Percentiles rank a stretch among this genome's conserved stretches.
These are phyloP conservation scores for Andrographis paniculata DNA, from an alignment of 305 asterid species.

Conservation along the genomic window DNA sequence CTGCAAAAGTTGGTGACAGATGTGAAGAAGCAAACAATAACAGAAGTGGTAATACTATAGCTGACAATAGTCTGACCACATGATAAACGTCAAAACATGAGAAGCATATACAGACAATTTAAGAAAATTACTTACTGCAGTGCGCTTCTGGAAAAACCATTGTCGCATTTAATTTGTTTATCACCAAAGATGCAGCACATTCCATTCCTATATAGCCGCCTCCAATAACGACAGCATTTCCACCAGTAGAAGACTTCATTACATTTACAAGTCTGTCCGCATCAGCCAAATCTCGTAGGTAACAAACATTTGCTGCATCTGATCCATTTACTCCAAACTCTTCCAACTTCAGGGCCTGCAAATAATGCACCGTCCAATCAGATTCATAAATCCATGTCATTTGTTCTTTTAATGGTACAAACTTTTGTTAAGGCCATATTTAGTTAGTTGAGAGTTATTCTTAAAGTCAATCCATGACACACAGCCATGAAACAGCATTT, in stretches of 20 bases:
- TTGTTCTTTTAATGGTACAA: too few relatives aligned
- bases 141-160: constrained; percentile 76
- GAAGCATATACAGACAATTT: neutral
- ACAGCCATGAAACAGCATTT: too few relatives aligned
- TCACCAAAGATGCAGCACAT: constrained; percentile 60
- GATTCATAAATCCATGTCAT: neutral
- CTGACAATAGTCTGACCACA: neutral
- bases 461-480: neutral
- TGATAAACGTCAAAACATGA: neutral
- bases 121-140: constrained; percentile 38
- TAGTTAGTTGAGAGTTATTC: neutral
- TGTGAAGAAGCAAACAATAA: too few relatives aligned
- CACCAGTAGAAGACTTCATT: constrained; percentile 45
- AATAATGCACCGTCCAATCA: constrained; percentile 13
- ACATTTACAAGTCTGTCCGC: constrained; percentile 47
- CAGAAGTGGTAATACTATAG: too few relatives aligned
- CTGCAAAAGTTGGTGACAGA: too few relatives aligned
- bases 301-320: constrained; percentile 60
- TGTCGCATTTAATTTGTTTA: constrained; percentile 49
- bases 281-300: constrained; percentile 58
- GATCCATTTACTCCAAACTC: constrained; percentile 66
- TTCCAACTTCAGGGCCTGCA: constrained; percentile 66
- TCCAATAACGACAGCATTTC: constrained; percentile 64
- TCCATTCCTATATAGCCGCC: constrained; percentile 85
- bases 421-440: too few relatives aligned